Conservation (phyloP, 345 rosid genomes). For the Hibiscus tridactylites region DNA sequence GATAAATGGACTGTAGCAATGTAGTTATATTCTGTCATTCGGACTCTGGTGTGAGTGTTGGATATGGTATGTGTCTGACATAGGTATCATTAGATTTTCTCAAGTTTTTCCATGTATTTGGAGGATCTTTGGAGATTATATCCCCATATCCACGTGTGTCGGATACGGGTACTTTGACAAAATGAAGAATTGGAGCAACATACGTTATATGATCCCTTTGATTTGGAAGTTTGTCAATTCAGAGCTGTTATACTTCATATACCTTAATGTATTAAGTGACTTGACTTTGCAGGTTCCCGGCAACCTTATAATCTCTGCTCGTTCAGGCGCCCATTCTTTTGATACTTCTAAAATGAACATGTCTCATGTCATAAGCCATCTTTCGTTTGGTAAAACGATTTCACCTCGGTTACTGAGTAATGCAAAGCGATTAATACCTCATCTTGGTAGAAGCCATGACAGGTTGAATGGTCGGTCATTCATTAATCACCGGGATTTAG, state of each 20-base stretch:
- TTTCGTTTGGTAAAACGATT: constrained; percentile 77
- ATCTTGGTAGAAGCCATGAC: constrained; percentile 76
- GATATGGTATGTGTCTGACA: neutral
- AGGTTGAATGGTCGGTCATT: constrained; percentile 70
- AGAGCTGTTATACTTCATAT: neutral
- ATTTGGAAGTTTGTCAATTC: neutral
- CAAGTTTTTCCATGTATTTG: neutral
- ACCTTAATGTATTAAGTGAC: neutral
- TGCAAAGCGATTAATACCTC: constrained; percentile 58
- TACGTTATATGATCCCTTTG: neutral
- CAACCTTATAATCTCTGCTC: constrained; percentile 81
- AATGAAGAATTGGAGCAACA: neutral
- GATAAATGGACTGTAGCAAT: neutral
- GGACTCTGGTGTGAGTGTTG: neutral
- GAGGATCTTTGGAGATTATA: neutral
- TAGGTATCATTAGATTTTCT: neutral
- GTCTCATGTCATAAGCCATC: constrained; percentile 89
- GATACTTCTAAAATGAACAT: constrained; percentile 85
- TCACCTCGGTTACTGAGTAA: constrained; percentile 51
- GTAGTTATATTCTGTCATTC: neutral
- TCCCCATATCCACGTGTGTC: neutral
- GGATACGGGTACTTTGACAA: neutral
- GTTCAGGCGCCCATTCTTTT: constrained; percentile 87
- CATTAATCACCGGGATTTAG: constrained; percentile 65
- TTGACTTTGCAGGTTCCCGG: constrained; percentile 78